Conservation (phyloP, 2,329 filamentous ascomycete species). For the Colletotrichum sp. region DNA sequence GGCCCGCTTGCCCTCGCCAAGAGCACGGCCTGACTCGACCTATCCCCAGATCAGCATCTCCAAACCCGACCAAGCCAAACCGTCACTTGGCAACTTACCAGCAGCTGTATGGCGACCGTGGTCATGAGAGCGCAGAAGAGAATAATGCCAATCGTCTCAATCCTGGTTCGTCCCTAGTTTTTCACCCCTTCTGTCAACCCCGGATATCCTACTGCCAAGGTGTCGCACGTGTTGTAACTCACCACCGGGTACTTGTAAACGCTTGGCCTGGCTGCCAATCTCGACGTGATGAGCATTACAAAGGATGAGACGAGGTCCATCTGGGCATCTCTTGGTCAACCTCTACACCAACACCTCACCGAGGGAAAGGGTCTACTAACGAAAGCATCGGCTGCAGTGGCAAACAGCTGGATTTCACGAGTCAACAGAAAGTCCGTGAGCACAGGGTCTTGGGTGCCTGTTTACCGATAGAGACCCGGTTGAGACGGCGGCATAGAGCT, state of each 20-base stretch:
- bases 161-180: slow-evolving; percentile 58
- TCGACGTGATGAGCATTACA: slow-evolving; percentile 66
- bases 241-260: slow-evolving; percentile 67
- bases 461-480: slow-evolving; percentile 59
- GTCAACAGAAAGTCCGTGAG: slow-evolving; percentile 9
- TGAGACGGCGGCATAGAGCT: slow-evolving; percentile 62
- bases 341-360: not conserved
- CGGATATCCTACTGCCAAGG: not conserved
- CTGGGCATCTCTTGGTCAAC: slow-evolving; percentile 28
- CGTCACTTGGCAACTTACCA: slow-evolving; percentile 42
- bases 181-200: not conserved
- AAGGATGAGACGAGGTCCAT: slow-evolving; percentile 69
- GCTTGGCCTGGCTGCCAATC: slow-evolving; percentile 62
- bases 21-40: slow-evolving; percentile 60
- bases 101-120: slow-evolving; percentile 66
- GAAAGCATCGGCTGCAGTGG: slow-evolving; percentile 70
- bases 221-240: slow-evolving; percentile 25
- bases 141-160: slow-evolving; percentile 69
- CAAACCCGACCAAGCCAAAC: slow-evolving; percentile 12
- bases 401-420: slow-evolving; percentile 50
- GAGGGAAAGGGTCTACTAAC: slow-evolving; percentile 35
- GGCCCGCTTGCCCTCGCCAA: slow-evolving; percentile 48
- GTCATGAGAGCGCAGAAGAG: slow-evolving; percentile 72
- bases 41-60: slow-evolving; percentile 27
- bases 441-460: not conserved